Evolutionary conservation across 495 filamentous ascomycete species (phyloP).

Genomic region (Pseudotulostoma volvatum): DNA sequence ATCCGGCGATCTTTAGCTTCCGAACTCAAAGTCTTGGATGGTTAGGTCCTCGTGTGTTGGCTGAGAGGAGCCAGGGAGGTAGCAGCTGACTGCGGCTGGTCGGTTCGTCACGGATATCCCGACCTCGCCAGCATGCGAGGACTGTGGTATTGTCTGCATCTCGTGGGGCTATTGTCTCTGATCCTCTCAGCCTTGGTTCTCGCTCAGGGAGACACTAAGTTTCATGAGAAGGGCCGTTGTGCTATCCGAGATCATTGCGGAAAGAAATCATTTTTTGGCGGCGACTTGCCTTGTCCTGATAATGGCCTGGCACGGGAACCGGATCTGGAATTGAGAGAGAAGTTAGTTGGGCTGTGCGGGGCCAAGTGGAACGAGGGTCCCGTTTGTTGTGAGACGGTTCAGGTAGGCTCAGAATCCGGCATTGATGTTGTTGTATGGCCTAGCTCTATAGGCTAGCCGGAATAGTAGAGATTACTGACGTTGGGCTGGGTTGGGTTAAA

Average conservation of each 20-base stretch:
- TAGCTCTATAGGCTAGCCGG: too few relatives aligned
- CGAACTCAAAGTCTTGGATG: too few relatives aligned
- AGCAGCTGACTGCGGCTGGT: neutral
- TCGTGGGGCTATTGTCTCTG: constrained; percentile 19
- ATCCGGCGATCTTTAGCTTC: too few relatives aligned
- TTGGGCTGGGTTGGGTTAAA: too few relatives aligned
- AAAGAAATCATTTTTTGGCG: constrained; percentile 71
- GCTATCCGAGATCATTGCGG: constrained; percentile 85
- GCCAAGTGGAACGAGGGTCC: constrained; percentile 64
- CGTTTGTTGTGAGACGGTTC: constrained; percentile 71
- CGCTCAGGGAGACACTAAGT: constrained; percentile 34
- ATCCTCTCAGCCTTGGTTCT: constrained; percentile 12
- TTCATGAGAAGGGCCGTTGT: constrained; percentile 80
- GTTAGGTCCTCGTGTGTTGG: neutral
- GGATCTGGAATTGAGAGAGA: constrained; percentile 45
- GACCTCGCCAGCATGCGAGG: constrained; percentile 19
- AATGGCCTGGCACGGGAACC: constrained; percentile 69
- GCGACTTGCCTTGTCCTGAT: constrained; percentile 82
- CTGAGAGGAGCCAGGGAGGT: neutral
- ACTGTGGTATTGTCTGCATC: constrained; percentile 13
- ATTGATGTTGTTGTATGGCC: neutral
- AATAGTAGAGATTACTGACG: too few relatives aligned
- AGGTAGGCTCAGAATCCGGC: constrained; percentile 34
- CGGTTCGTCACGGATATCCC: neutral
- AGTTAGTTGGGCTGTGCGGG: constrained; percentile 75